Evolutionary conservation across 345 rosid species (phyloP).

Genomic region (Mangifera indica): DNA sequence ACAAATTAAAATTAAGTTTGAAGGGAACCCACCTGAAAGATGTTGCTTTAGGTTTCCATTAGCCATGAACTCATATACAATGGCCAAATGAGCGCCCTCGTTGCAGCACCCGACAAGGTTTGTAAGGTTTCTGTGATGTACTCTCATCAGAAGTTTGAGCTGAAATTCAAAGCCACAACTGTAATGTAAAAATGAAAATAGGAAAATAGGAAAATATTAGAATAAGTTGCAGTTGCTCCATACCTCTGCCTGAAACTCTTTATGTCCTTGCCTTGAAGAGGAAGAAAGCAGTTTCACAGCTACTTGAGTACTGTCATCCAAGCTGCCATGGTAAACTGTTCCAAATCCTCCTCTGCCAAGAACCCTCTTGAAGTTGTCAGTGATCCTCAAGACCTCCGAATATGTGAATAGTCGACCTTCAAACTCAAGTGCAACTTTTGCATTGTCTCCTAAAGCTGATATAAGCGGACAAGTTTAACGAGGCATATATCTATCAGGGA

Average conservation of each 20-base stretch:
- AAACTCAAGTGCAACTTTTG: conserved; percentile 17
- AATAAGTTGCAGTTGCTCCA: neutral
- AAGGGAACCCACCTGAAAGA: neutral
- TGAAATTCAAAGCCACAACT: neutral
- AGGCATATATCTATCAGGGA: too few relatives aligned
- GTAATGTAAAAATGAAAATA: neutral
- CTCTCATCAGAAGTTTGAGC: neutral
- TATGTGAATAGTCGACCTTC: conserved; percentile 33
- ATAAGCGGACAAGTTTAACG: neutral
- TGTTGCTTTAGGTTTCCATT: neutral
- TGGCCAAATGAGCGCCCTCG: neutral
- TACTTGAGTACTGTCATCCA: conserved; percentile 29
- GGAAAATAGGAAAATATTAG: too few relatives aligned
- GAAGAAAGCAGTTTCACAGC: conserved; percentile 56
- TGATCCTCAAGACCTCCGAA: conserved; percentile 32
- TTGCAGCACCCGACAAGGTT: neutral
- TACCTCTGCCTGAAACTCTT: conserved; percentile 42
- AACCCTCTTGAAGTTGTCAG: conserved; percentile 41
- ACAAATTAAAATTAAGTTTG: neutral
- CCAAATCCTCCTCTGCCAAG: conserved; percentile 71
- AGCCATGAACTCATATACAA: neutral
- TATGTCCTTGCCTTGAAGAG: conserved; percentile 44
- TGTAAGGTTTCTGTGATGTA: neutral
- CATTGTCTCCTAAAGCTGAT: neutral
- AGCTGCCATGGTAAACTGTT: conserved; percentile 45